A percentile compares a stretch with the other conserved stretches of the same genome.
phyloP scores from a whole-genome alignment of 495 filamentous ascomycete genomes.

The Rhypophila decipiens region DNA sequence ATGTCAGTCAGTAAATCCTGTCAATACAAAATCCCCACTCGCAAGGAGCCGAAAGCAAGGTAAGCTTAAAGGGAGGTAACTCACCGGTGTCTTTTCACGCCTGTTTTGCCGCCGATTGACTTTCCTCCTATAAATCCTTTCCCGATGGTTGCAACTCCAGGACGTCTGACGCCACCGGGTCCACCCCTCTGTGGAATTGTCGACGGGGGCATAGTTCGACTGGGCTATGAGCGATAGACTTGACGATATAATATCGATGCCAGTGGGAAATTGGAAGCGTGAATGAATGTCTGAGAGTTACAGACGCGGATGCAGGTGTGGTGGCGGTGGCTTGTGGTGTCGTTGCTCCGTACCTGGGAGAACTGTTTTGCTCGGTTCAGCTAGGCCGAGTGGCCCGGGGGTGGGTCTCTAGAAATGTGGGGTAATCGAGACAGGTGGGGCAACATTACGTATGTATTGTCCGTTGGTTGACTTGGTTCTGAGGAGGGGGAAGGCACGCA shows the following conservation, averaged over 20 bases:
- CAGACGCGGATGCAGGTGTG: too few species aligned
- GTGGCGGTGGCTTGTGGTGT: too few species aligned
- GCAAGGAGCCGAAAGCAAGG: neutral
- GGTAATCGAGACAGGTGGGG: too few species aligned
- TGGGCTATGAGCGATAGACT: neutral
- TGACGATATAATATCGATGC: neutral
- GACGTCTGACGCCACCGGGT: slow-evolving; percentile 8
- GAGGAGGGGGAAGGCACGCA: too few species aligned
- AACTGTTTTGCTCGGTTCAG: too few species aligned
- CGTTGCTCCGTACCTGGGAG: too few species aligned
- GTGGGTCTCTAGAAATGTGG: too few species aligned
- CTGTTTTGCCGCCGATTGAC: slow-evolving; percentile 14
- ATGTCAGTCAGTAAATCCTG: neutral
- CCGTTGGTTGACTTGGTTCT: too few species aligned
- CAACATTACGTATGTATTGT: too few species aligned
- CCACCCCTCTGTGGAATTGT: slow-evolving; percentile 19
- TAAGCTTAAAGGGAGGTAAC: neutral
- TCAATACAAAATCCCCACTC: neutral
- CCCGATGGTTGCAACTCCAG: neutral
- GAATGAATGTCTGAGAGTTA: too few species aligned
- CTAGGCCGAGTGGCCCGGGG: too few species aligned
- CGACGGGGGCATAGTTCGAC: slow-evolving; percentile 10
- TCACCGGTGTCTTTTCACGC: slow-evolving; percentile 26
- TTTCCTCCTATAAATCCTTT: too few species aligned
- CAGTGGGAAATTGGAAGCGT: neutral